phyloP scores from a whole-genome alignment of 73 alveolate species.

The Durusdinium trenchii region DNA sequence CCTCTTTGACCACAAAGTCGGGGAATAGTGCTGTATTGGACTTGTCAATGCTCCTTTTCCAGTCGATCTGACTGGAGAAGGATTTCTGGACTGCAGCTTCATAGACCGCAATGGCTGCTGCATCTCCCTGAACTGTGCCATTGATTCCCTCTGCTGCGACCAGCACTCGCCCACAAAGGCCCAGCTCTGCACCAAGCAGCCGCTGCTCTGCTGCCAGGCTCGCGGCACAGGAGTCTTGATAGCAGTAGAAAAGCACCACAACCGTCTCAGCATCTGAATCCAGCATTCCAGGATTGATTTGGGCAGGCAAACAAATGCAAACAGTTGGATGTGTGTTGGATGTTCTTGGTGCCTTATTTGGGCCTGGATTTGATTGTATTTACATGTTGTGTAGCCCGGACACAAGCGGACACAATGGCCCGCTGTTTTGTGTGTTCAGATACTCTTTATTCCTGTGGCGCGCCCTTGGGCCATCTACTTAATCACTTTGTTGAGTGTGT shows the following conservation, averaged over 20 bases:
- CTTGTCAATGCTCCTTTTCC: conserved; percentile 17
- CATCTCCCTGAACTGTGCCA: conserved; percentile 75
- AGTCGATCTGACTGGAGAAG: conserved; percentile 27
- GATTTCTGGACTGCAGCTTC: conserved; percentile 29
- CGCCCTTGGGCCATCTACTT: too few species aligned
- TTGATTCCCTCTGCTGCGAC: conserved; percentile 73
- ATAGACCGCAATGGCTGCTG: conserved; percentile 33
- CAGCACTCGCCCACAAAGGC: conserved; percentile 63
- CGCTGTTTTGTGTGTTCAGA: too few species aligned
- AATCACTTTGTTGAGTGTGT: too few species aligned
- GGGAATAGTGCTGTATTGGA: conserved; percentile 32
- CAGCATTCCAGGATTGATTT: too few species aligned
- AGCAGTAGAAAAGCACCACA: conserved; percentile 12
- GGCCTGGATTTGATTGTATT: too few species aligned
- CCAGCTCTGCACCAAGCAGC: conserved; percentile 15
- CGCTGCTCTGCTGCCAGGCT: conserved; percentile 41
- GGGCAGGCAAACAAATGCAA: too few species aligned
- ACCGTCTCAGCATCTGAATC: conserved; percentile 38
- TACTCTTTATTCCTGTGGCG: too few species aligned
- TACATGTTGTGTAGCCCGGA: too few species aligned
- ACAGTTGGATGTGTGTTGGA: too few species aligned
- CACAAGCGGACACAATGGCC: too few species aligned
- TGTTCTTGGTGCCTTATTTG: too few species aligned
- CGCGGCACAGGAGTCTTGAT: conserved; percentile 36
- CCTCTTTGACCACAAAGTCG: conserved; percentile 63